Evolutionary conservation across 352 stramenopile genomes (phyloP), one percentile per base, ranked within the genome.

Genomic region (Pythium volutum): DNA sequence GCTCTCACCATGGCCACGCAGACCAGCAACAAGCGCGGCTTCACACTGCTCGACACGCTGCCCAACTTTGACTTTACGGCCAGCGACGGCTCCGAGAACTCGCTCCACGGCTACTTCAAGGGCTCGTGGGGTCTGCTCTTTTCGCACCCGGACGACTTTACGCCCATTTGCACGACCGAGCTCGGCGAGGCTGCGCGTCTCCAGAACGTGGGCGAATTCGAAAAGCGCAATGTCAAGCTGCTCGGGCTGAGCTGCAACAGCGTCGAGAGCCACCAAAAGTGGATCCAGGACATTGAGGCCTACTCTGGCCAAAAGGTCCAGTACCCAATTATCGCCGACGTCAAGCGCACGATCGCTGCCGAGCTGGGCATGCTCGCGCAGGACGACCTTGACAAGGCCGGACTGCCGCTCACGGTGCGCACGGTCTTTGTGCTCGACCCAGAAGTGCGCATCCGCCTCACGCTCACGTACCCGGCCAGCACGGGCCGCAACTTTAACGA

Each of bases 401-500:
- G 85, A 18, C 57, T 97, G n/a, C 89, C 89, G 10, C 73, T 96
- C 45, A 96, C 91, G 5, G 93, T 98, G 26, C 89, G 94, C 38
- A 91, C 88, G 33, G 84, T 98, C 14, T 98, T 97, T 54, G 89
- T 98, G 51, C 69, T 98, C 49, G 91, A 95, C 59, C 86, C 88
- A 20, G 76, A 96, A 39, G 88, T 95, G 64, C 93, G 93, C 55
- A 76, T 98, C 38, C 89, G 91, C 67, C 69, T 98, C 27, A 88
- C 71, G 39, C 69, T 98, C 56, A 97, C 87, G 39, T 98, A 98
- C 72, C 94, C 94, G 34, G 86, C 88, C 15, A 96, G 83, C 56
- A 95, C 91, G 18, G 92, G 93, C 23, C 80, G 91, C 59, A 98
- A 98, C 77, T 97, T 98, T 70, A 78, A 90, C 59, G 94, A 98